Evolutionary conservation across 345 rosid genomes (phyloP), one percentile per base, ranked within the genome.

Genomic region (Salix caprea): DNA sequence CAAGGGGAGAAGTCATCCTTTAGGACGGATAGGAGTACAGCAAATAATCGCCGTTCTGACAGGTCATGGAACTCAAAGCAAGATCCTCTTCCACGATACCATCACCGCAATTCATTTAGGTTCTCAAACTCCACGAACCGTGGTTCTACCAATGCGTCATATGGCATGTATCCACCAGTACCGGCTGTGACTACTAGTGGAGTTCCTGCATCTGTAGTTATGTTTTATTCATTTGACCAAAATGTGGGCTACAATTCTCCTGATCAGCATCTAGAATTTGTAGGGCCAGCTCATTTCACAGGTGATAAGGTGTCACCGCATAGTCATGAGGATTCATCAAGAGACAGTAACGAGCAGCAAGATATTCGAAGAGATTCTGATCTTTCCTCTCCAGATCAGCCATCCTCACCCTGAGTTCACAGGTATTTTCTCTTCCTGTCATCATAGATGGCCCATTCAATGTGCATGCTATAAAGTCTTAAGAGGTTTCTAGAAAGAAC

Each of bases 21-120:
- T 56, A 87, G 89, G 85, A 79, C 67, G 30, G 98, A 93, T 34
- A 82, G 84, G 65, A 69, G 74, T 58, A 76, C 84, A 67, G 82
- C 73, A 37, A 77, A 79, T 79, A 90, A 86, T 60, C 79, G 44
- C 82, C 90, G 87, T 73, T 80, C 89, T 52, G 97, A 89, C 80
- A 85, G 89, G 82, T 80, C 87, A 30, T 92, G 95, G 93, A 66
- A 80, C 30, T 78, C 91, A 39, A 83, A 87, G 75, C 91, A 86
- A 52, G 91, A 87, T n/a, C 81, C 88, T 13, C 84, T 73, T 68
- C 48, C 89, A 36, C 82, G 92, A 5, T 85, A 77, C 78, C 90
- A 83, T 76, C 85, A 89, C 65, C 94, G 89, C 42, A 94, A 85
- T 71, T 84, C 94, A 73, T 67, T 77, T 62, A 86, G 77, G 23